phyloP scores from a whole-genome alignment of 768 basidiomycete species.

The Tylopilus cervinicoccineus region DNA sequence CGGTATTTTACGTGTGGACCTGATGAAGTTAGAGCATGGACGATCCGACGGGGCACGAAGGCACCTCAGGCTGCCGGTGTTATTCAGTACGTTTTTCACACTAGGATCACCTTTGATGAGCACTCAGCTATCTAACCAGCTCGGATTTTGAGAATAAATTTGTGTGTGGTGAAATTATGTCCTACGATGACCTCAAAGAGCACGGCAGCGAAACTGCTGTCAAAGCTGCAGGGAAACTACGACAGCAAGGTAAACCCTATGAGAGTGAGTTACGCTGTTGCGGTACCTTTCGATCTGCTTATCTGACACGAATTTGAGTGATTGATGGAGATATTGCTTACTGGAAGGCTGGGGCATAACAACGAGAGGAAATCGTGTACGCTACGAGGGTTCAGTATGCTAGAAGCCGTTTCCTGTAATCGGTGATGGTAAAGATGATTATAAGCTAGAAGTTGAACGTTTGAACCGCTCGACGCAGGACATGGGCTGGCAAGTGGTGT shows the following conservation, averaged over 20 bases:
- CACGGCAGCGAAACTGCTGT: slow-evolving; percentile 87
- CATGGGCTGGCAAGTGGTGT: too few relatives aligned
- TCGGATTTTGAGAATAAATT: slow-evolving; percentile 98
- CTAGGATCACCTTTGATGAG: not conserved
- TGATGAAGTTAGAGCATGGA: slow-evolving; percentile 97
- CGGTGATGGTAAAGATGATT: not conserved
- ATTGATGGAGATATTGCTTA: slow-evolving; percentile 87
- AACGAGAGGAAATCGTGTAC: slow-evolving; percentile 8
- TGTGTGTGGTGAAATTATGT: slow-evolving; percentile 96
- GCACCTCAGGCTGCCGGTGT: slow-evolving; percentile 98
- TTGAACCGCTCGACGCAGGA: too few relatives aligned
- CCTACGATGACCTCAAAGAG: slow-evolving; percentile 85
- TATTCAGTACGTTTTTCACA: slow-evolving; percentile 70
- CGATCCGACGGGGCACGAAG: slow-evolving; percentile 88
- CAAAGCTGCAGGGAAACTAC: slow-evolving; percentile 91
- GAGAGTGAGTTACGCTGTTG: slow-evolving; percentile 58
- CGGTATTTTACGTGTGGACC: slow-evolving; percentile 98
- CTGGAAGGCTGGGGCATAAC: slow-evolving; percentile 74
- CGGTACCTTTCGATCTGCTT: not conserved
- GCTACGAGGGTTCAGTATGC: slow-evolving; percentile 6
- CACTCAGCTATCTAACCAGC: slow-evolving; percentile 35
- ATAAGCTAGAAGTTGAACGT: too few relatives aligned
- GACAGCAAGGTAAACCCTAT: slow-evolving; percentile 96
- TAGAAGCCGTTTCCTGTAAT: slow-evolving; percentile 15
- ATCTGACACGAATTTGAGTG: slow-evolving; percentile 44